Evolutionary conservation across 768 basidiomycete genomes (phyloP), one percentile per base, ranked within the genome.

Genomic region (Lentinula raphanica): DNA sequence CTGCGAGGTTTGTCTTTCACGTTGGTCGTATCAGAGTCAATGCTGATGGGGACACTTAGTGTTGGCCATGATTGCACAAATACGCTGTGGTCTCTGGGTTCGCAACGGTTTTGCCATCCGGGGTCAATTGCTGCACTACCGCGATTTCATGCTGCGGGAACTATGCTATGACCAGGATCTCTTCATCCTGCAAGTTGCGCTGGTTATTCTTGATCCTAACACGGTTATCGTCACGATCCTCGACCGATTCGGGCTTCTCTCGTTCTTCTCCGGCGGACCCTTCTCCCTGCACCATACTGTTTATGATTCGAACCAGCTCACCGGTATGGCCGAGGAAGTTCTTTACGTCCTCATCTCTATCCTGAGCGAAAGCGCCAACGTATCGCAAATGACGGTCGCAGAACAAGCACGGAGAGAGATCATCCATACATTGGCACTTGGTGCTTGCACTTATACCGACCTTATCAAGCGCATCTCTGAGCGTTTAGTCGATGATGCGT

Each of bases 101-200:
- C 89, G 96, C 55, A 99, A 99, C 64, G 97, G 97, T 3, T 92
- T 94, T 66, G 90, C 90, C 15, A 95, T 98, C 63, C 88, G 96
- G 1, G 94, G 94, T 0, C 97, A 98, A 69, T 78, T 94, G 3
- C 81, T 95, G 54, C 96, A 98, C 68, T 99, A 99, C 69, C 88
- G 94, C 27, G 96, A 98, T 68, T 94, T 93, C 71, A 89, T 91
- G 82, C 84, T 98, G 25, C 88, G 96, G 19, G 97, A 99, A 69
- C 79, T 94, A 5, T 97, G 96, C 66, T 95, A 96, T 67, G 97
- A 99, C 69, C 94, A 98, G 69, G 97, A 94, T 63, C 77, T 97
- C 17, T 94, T 87, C 76, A 83, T 96, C 59, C 79, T 98, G 2
- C 95, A 98, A 72, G 85, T 87, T 0, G 87, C 88, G 0, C 82